Evolutionary conservation across 768 basidiomycete genomes (phyloP).

Genomic region (Lyophyllum decastes): DNA sequence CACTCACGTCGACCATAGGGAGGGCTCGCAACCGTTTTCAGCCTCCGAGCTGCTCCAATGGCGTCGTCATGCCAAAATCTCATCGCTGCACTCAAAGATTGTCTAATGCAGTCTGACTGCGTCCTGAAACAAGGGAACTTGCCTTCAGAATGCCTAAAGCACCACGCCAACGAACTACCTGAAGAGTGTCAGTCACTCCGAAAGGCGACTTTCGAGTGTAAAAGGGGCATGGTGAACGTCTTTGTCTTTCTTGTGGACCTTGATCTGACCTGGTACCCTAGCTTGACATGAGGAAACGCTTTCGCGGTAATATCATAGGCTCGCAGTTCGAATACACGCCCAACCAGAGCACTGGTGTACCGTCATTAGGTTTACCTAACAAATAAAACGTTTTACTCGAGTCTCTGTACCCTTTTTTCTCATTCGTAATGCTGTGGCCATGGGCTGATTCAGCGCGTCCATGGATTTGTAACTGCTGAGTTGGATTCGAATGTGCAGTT

Average conservation of each 20-base stretch:
- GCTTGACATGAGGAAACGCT: constrained; percentile 86
- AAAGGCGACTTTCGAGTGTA: constrained; percentile 87
- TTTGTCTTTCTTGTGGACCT: neutral
- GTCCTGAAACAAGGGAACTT: constrained; percentile 75
- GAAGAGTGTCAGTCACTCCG: constrained; percentile 79
- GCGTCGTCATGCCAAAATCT: constrained; percentile 80
- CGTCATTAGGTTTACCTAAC: constrained; percentile 13
- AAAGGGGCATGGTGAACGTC: constrained; percentile 76
- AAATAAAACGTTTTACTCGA: constrained; percentile 4
- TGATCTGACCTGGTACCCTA: constrained; percentile 24
- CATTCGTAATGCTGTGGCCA: neutral
- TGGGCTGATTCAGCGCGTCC: neutral
- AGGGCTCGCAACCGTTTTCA: neutral
- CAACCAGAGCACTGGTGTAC: constrained; percentile 15
- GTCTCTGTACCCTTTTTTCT: neutral
- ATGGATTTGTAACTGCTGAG: constrained; percentile 4
- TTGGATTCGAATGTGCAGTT: neutral
- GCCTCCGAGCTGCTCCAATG: constrained; percentile 42
- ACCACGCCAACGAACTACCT: constrained; percentile 76
- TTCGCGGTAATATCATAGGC: constrained; percentile 71
- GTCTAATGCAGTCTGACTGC: constrained; percentile 84
- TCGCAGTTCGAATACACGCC: constrained; percentile 49
- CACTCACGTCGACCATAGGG: neutral
- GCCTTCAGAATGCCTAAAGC: constrained; percentile 84
- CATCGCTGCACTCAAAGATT: constrained; percentile 78